Percentiles rank a stretch among this genome's conserved stretches.
Conservation (phyloP, 2,329 filamentous ascomycete species). For the Trichothecium sympodiale region DNA sequence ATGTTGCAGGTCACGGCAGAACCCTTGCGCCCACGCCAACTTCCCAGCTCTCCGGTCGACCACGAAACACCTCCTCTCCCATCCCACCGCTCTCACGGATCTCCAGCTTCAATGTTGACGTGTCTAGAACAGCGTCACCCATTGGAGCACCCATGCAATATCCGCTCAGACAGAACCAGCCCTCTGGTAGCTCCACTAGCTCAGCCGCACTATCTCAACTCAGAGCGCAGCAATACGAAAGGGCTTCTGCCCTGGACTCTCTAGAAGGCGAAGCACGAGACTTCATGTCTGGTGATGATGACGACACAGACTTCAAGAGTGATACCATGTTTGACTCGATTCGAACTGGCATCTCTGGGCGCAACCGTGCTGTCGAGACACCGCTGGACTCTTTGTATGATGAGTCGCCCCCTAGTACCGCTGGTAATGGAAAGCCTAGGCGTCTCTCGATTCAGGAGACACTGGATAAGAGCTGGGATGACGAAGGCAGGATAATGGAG, state of each 20-base stretch:
- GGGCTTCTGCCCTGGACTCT: constrained; percentile 51
- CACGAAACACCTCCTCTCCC: constrained; percentile 42
- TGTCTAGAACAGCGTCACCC: constrained; percentile 34
- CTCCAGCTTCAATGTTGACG: constrained; percentile 44
- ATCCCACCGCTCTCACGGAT: constrained; percentile 41
- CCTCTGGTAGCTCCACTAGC: constrained; percentile 30
- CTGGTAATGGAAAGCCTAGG: constrained; percentile 40
- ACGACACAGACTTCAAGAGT: constrained; percentile 69
- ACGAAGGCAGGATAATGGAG: constrained; percentile 46
- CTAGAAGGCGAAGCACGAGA: constrained; percentile 59
- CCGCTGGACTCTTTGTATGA: constrained; percentile 74
- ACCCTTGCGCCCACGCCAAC: constrained; percentile 9
- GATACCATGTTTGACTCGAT: constrained; percentile 70
- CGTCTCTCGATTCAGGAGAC: constrained; percentile 50
- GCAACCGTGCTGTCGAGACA: constrained; percentile 54
- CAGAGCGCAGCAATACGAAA: constrained; percentile 17
- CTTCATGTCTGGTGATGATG: constrained; percentile 59
- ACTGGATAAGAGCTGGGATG: constrained; percentile 42
- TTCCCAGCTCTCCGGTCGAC: constrained; percentile 17
- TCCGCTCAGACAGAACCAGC: constrained; percentile 27
- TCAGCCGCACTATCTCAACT: constrained; percentile 29
- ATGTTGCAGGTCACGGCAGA: constrained; percentile 9
- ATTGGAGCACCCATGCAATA: constrained; percentile 23
- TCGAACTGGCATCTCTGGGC: constrained; percentile 58
- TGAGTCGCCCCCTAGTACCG: constrained; percentile 57